phyloP scores from a whole-genome alignment of 306 rosid species.

The Mimosa pudica region DNA sequence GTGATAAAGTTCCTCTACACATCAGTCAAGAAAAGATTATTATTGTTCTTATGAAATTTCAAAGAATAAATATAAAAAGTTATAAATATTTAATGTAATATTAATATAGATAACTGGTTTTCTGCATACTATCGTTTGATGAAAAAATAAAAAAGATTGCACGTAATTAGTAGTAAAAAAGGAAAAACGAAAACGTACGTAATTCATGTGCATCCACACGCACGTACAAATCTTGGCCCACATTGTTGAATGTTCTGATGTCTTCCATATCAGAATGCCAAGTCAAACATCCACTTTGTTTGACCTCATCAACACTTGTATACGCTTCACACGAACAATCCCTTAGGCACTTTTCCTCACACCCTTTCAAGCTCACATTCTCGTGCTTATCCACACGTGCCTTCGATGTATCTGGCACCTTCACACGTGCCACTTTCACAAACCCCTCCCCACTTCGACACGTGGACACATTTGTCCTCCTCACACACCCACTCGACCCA shows the following conservation, averaged over 20 bases:
- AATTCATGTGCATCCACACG: not conserved
- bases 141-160: too few species aligned
- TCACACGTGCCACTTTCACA: constrained; percentile 42
- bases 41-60: too few species aligned
- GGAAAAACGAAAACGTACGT: not conserved
- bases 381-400: not conserved
- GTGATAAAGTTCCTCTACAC: too few species aligned
- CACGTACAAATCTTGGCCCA: not conserved
- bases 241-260: not conserved
- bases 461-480: not conserved
- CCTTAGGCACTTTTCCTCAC: not conserved
- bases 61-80: too few species aligned
- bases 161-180: not conserved
- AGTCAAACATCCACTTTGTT: not conserved
- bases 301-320: not conserved
- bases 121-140: not conserved
- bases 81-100: too few species aligned
- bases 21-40: too few species aligned
- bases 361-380: not conserved
- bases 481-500: constrained; percentile 61
- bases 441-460: not conserved
- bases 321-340: not conserved
- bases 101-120: too few species aligned
- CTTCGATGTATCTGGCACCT: constrained; percentile 38
- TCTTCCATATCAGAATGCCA: not conserved